Evolutionary conservation across 2,329 filamentous ascomycete genomes (phyloP), one percentile per base, ranked within the genome.

Genomic region (Daldinia sp.): DNA sequence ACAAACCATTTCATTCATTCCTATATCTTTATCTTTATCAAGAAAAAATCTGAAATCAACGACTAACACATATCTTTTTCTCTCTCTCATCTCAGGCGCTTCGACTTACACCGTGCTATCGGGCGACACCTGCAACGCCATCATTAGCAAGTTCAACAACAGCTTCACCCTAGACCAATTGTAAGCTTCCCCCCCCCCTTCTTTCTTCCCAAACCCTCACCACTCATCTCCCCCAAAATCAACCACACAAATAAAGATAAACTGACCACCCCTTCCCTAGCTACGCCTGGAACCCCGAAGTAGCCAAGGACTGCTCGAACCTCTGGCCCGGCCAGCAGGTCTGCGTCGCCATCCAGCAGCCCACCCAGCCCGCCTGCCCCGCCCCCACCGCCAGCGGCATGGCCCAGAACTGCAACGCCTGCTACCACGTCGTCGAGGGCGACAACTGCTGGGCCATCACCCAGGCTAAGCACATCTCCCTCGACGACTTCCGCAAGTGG

Each of bases 131-230:
- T 76, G 75, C 57, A 61, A 60, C 48, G 57, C 6, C 41, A 76
- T 76, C 61, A 54, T 69, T 12, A 53, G 67, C 54, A 60, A 64
- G 46, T 71, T 69, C 56, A 55, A 58, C 63, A 86, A 82, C 81
- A 54, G 61, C 12, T 74, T 71, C 28, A 69, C 61, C 1, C 67
- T 74, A 1, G 42, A 35, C n/a, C 46, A 74, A 1, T 76, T 76
- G 74, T 76, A 66, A 70, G 74, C 63, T 20, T 55, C 33, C n/a
- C 30, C n/a, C 15, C 13, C 6, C 54, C 26, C 44, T 20, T 4
- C 39, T 33, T 12, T 4, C 18, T 12, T 4, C 18, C 7, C 26
- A 37, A 35, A 9, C 5, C 9, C 30, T 33, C 30, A 33, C 33
- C 33, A 35, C 7, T 7, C 7, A 35, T 2, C 12, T n/a, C 12